These are phyloP conservation scores for Paraglomus brasilianum DNA, from an alignment of 192 early-diverging fungal species.

Conservation along the genomic window DNA sequence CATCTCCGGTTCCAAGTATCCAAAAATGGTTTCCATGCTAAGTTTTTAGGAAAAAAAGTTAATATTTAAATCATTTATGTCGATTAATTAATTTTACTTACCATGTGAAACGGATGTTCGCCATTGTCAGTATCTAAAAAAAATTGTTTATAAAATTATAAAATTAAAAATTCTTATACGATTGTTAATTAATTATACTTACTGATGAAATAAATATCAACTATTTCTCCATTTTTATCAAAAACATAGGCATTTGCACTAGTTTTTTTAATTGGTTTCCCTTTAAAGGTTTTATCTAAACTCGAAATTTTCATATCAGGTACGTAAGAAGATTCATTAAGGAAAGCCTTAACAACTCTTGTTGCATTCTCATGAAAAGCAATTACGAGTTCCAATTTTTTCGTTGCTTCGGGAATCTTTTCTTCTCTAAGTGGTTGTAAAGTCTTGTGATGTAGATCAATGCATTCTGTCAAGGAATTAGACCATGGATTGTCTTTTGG, in stretches of 20 bases:
- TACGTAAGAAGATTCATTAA: constrained; percentile 21
- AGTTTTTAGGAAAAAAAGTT: background rate
- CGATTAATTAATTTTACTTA: constrained; percentile 3
- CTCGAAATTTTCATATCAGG: background rate
- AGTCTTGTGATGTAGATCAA: constrained; percentile 33
- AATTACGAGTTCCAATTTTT: background rate
- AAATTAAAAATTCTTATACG: constrained; percentile 13
- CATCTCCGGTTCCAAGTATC: constrained; percentile 42
- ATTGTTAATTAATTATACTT: constrained; percentile 29
- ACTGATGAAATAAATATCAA: constrained; percentile 29
- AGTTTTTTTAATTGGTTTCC: constrained; percentile 27
- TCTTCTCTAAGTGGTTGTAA: constrained; percentile 34
- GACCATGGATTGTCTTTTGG: constrained; percentile 31
- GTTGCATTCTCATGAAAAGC: background rate
- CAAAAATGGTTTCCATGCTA: constrained; percentile 50
- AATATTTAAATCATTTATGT: background rate
- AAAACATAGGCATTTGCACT: constrained; percentile 29
- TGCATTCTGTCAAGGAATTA: constrained; percentile 25
- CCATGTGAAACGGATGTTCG: constrained; percentile 44
- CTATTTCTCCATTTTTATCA: constrained; percentile 38
- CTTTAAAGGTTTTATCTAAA: constrained; percentile 30
- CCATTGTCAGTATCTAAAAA: constrained; percentile 32
- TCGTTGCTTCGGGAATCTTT: background rate
- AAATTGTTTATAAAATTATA: constrained; percentile 34
- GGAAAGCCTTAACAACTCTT: background rate